These are phyloP conservation scores for Lactarius sp. DNA, from an alignment of 768 basidiomycete genomes.

Conservation along the genomic window DNA sequence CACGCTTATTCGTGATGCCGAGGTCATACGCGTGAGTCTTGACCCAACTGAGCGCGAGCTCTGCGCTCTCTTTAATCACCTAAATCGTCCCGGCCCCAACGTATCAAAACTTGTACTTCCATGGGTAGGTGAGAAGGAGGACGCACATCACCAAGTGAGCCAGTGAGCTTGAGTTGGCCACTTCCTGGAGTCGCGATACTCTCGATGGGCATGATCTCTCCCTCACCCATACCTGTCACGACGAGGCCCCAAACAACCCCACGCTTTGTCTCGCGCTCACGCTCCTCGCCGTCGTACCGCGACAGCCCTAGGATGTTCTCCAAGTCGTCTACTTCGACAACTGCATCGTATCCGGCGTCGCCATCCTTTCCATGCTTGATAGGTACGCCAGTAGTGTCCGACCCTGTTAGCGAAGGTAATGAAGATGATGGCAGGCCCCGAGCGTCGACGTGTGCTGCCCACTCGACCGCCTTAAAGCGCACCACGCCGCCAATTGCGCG, in stretches of 20 bases:
- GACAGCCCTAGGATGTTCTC: conserved; percentile 80
- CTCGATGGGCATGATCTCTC: conserved; percentile 81
- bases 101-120: too few relatives aligned
- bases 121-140: background rate
- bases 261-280: conserved; percentile 63
- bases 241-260: conserved; percentile 85
- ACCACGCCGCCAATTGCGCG: conserved; percentile 84
- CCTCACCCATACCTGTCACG: conserved; percentile 85
- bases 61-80: conserved; percentile 90
- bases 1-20: conserved; percentile 63
- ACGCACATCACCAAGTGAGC: conserved; percentile 72
- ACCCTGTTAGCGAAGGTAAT: background rate
- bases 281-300: conserved; percentile 74
- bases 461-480: conserved; percentile 89
- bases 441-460: conserved; percentile 61
- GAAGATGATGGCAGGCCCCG: conserved; percentile 25
- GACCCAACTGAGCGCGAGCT: conserved; percentile 90
- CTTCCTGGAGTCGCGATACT: conserved; percentile 71
- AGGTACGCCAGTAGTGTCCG: background rate
- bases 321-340: conserved; percentile 67
- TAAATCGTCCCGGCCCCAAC: conserved; percentile 25
- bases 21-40: conserved; percentile 79
- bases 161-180: conserved; percentile 73
- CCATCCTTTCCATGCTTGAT: background rate
- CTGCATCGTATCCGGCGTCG: conserved; percentile 41